Percentiles rank a stretch among this genome's conserved stretches.
Evolutionary conservation across 2,329 filamentous ascomycete species (phyloP).

Genomic region (Talaromyces sp.): DNA sequence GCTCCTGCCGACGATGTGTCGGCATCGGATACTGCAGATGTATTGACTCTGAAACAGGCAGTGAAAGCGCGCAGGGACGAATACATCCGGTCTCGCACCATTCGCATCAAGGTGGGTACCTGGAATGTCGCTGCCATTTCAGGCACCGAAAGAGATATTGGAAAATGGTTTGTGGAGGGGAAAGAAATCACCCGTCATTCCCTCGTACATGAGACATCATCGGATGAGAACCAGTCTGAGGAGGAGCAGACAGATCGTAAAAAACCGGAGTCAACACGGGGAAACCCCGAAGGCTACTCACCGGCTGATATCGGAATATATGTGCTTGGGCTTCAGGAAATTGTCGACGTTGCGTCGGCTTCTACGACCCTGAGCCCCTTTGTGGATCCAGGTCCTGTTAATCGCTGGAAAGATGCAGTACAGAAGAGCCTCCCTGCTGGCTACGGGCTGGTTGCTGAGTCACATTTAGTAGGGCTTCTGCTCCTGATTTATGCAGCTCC

Average conservation of each 20-base stretch:
- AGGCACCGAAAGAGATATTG: conserved; percentile 81
- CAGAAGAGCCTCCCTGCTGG: conserved; percentile 67
- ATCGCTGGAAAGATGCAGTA: conserved; percentile 75
- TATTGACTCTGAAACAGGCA: conserved; percentile 48
- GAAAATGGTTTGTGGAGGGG: conserved; percentile 78
- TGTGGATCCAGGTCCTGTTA: conserved; percentile 63
- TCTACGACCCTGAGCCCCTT: conserved; percentile 72
- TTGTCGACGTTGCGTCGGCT: conserved; percentile 77
- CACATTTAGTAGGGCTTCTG: conserved; percentile 81
- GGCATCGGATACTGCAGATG: conserved; percentile 18
- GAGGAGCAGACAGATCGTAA: conserved; percentile 29
- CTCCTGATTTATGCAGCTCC: conserved; percentile 82
- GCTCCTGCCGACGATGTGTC: conserved; percentile 14
- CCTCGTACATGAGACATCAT: background rate
- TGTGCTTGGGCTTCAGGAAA: conserved; percentile 83
- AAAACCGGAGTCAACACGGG: conserved; percentile 38
- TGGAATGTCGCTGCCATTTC: conserved; percentile 91
- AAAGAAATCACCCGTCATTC: conserved; percentile 45
- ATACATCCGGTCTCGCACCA: conserved; percentile 67
- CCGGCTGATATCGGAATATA: conserved; percentile 76
- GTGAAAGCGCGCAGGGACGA: conserved; percentile 70
- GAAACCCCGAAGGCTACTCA: conserved; percentile 35
- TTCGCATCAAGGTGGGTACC: conserved; percentile 83
- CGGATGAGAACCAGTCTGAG: conserved; percentile 11
- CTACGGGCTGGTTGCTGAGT: conserved; percentile 70